A percentile compares a stretch with the other conserved stretches of the same genome.
phyloP scores from a whole-genome alignment of 805 yeast species.

The Pichia deserticola region DNA sequence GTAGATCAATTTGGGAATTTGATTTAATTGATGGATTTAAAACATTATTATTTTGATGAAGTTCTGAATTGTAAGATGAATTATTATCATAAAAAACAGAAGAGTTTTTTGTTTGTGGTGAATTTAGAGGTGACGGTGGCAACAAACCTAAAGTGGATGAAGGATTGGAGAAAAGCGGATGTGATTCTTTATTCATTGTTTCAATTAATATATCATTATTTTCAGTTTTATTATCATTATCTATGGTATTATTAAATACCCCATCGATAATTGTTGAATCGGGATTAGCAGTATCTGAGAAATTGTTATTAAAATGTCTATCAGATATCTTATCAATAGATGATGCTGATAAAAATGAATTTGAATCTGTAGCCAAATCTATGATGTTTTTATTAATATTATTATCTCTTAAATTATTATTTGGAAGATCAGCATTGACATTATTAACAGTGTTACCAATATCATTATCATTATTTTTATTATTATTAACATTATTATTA shows the following conservation, averaged over 20 bases:
- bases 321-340: background rate
- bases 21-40: background rate
- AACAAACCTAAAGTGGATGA: background rate
- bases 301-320: no score
- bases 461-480: no score
- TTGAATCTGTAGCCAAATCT: background rate
- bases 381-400: background rate
- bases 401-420: no score
- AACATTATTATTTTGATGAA: no score
- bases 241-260: background rate
- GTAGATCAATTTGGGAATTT: background rate
- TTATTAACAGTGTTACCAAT: no score
- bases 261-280: background rate
- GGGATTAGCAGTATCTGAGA: background rate
- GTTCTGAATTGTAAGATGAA: background rate
- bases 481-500: no score
- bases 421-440: no score
- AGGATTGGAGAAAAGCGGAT: background rate
- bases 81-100: background rate
- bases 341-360: background rate
- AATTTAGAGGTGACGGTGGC: background rate
- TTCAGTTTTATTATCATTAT: background rate
- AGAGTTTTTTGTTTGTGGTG: background rate
- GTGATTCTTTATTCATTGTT: background rate
- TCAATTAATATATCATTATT: background rate